Base-by-base conservation (phyloP, 2,329 filamentous ascomycete genomes). In the Mycosphaerella sp. region DNA sequence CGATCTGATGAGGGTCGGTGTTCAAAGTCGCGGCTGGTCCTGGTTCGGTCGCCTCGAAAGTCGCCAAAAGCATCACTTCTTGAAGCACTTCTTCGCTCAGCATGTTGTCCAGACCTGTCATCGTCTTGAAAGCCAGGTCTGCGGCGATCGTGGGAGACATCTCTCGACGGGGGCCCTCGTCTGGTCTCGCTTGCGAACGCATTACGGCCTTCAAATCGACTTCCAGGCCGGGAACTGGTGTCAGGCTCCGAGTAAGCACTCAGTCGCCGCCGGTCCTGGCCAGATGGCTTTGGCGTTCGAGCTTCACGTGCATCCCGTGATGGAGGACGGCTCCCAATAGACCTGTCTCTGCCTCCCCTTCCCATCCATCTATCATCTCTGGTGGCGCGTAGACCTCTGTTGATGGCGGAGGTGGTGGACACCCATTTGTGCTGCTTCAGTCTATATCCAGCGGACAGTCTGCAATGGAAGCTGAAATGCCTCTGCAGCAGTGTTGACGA, bases 321-420 rank as follows among this genome's bases (percentile, higher is more conserved):
- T 32, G 47, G 25, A 37, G 39, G 21, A 17, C 40, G 7, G 10
- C 36, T 44, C 37, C 28, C 42, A 17, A 27, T 44, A 40, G 43
- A 45, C 25, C 51, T 35, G 44, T 56, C 51, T 56, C 50, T 52
- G 41, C 51, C 55, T 41, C 53, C 57, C 52, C 46, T 53, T 49
- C 49, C 32, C 14, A 21, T 27, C 7, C 41, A 34, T n/a, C 44
- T 41, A 14, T 55, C 53, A 44, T 53, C 40, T 52, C 47, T 51
- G 25, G 51, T 54, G 27, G 57, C 53, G 62, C 82, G 79, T 49
- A 88, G 73, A 12, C 85, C 85, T 41, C 78, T 75, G 58, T 82
- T 79, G 62, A 89, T 89, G 39, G 84, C 85, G 8, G 84, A 85
- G 53, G 75, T 79, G 36, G 87, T 75, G 37, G 81, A 84, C 17